Base-by-base conservation (phyloP, 2,329 filamentous ascomycete species). In the Triangularia verruculosa region DNA sequence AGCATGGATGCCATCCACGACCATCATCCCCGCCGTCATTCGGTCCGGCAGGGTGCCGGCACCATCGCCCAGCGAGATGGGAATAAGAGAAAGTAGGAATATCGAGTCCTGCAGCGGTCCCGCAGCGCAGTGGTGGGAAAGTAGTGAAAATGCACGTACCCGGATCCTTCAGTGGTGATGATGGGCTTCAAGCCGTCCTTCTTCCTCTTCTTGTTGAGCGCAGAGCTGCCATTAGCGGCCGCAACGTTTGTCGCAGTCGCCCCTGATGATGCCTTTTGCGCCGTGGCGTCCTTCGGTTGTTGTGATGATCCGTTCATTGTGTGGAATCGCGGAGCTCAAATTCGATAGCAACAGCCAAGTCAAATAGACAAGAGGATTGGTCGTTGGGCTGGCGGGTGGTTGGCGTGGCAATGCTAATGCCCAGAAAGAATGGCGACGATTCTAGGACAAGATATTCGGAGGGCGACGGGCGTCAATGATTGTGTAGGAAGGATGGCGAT, bases 141-240 rank as follows among this genome's bases (percentile, higher is more conserved):
- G 25, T 51, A 47, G n/a, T n/a, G n/a, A n/a, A 51, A 30, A 69
- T 69, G 66, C 71, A 80, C 77, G 63, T 75, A 80, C 77, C 73
- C 78, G 70, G 72, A 67, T 55, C 72, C 77, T 74, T 91, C 88
- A 64, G 84, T 89, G 47, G 89, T 92, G 76, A 92, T 89, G 73
- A 92, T 91, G 71, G 89, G 89, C 78, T 91, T 90, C 69, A 91
- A 78, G 61, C 83, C 83, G 51, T 89, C 87, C 82, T 92, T 92
- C 80, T 89, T 88, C 73, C 88, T 84, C 82, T 92, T 92, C 82
- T 90, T 91, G 67, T 79, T 82, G 32, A 74, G 59, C 28, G 66
- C 64, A 24, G 68, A 70, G 64, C 65, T 70, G 34, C 70, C 71
- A 61, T 72, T 72, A 9, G 68, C 53, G 7, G 66, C 51, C 17